phyloP scores from a whole-genome alignment of 2,329 filamentous ascomycete genomes.

The Pseudopyricularia cyperi region DNA sequence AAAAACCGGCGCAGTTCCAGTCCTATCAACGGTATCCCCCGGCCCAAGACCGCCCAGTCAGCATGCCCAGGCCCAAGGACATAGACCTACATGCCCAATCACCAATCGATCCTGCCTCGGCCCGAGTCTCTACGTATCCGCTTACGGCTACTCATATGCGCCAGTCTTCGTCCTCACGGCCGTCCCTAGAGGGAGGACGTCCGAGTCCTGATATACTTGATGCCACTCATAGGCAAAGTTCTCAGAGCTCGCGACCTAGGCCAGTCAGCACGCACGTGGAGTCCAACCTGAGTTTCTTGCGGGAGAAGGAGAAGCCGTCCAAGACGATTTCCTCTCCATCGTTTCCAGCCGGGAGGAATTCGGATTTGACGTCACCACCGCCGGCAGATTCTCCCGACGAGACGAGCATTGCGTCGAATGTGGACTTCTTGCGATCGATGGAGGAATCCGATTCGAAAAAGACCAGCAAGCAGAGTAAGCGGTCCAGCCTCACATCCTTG shows the following conservation, averaged over 20 bases:
- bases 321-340: conserved; percentile 24
- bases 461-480: conserved; percentile 48
- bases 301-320: conserved; percentile 54
- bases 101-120: conserved; percentile 11
- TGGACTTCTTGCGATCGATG: conserved; percentile 65
- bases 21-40: conserved; percentile 26
- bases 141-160: conserved; percentile 19
- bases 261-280: conserved; percentile 76
- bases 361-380: conserved; percentile 26
- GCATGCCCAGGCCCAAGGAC: conserved; percentile 22
- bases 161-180: conserved; percentile 40
- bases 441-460: conserved; percentile 51
- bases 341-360: conserved; percentile 18
- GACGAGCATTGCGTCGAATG: conserved; percentile 60
- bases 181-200: conserved; percentile 60
- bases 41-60: conserved; percentile 22
- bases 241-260: conserved; percentile 37
- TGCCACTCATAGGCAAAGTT: conserved; percentile 37
- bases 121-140: conserved; percentile 12
- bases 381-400: conserved; percentile 38
- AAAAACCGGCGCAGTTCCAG: conserved; percentile 20
- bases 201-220: conserved; percentile 51
- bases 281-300: conserved; percentile 69
- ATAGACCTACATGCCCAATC: conserved; percentile 7
- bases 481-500: conserved; percentile 58